These are phyloP conservation scores for Aspergillus phoenicis DNA, from an alignment of 2,329 filamentous ascomycete species.

Conservation along the genomic window DNA sequence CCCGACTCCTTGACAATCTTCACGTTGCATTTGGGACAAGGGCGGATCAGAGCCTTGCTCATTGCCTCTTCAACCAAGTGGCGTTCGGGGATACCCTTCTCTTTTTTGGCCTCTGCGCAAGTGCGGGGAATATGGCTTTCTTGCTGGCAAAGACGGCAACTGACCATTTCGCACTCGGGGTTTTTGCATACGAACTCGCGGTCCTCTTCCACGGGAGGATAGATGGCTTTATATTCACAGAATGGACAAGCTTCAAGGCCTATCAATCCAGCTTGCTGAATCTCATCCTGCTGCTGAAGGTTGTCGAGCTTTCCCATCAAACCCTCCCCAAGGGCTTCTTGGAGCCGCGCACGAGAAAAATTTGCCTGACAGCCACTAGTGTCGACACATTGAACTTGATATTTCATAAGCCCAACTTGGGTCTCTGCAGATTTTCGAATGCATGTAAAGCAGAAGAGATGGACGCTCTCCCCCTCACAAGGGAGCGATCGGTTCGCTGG, in stretches of 20 bases:
- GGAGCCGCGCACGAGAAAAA: conserved; percentile 61
- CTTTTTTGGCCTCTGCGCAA: conserved; percentile 67
- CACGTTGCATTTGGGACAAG: conserved; percentile 66
- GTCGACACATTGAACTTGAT: conserved; percentile 71
- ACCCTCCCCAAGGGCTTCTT: conserved; percentile 60
- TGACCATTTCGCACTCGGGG: conserved; percentile 63
- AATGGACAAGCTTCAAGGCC: conserved; percentile 77
- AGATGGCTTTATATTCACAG: conserved; percentile 78
- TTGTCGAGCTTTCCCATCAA: conserved; percentile 65
- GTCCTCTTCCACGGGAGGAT: conserved; percentile 66
- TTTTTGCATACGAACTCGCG: conserved; percentile 74
- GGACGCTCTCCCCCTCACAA: conserved; percentile 61
- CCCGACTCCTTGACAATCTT: conserved; percentile 77
- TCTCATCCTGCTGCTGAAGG: conserved; percentile 69
- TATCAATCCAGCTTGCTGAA: conserved; percentile 71
- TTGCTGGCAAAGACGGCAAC: conserved; percentile 68
- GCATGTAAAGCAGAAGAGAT: conserved; percentile 73
- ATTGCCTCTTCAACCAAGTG: conserved; percentile 80
- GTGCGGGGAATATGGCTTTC: conserved; percentile 71
- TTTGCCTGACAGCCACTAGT: conserved; percentile 64
- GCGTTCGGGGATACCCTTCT: conserved; percentile 62
- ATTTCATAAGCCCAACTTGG: conserved; percentile 69
- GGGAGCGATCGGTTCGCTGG: conserved; percentile 68
- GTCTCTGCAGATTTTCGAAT: conserved; percentile 66
- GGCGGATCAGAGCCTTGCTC: conserved; percentile 75